Base-by-base conservation (phyloP, 805 yeast species). In the Helenozyma baotianmanensis region DNA sequence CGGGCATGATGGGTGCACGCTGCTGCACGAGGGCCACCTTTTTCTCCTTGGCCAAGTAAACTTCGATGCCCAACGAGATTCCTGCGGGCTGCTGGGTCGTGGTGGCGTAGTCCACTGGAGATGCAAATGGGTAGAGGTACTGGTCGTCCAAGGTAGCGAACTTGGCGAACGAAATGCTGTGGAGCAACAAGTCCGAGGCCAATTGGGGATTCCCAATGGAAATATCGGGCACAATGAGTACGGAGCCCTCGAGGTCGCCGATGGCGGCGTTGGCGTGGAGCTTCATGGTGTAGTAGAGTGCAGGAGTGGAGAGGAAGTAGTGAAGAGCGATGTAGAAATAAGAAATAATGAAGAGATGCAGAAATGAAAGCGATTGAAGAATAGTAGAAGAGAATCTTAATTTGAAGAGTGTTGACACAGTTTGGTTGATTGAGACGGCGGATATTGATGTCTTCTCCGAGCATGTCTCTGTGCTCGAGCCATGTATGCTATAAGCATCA, bases 201-300 rank as follows among this genome's bases (percentile, higher is more conserved):
- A 90, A 61, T 54, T 92, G 98, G 0, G 97, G 94, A 49, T 90
- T 92, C 6, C 95, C 97, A 5, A 85, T 72, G 3, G 96, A 78
- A 0, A 92, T 82, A 0, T 88, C 60, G 0, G 97, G 97, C 1
- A 92, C 25, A 1, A 90, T 51, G n/a, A 82, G 59, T 1, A 68
- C 68, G 1, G 74, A 56, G 26, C 56, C 59, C 8, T 32, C 26
- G 7, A 49, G 27, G 22, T 31, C 4, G 17, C 14, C 31, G 14
- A 27, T 14, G 14, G 45, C 27, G 16, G 22, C 33, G 11, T 37
- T 36, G 2, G 30, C 14, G 8, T 27, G 31, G 23, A 35, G 39
- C 13, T 29, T 32, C 39, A 42, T 38, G 16, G 9, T 24, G 25
- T 19, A 16, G 24, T 10, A 25, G 18, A 29, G 35, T 21, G 16